These are phyloP conservation scores for Coemansia sp. DNA, from an alignment of 192 early-diverging fungal genomes.

Conservation along the genomic window DNA sequence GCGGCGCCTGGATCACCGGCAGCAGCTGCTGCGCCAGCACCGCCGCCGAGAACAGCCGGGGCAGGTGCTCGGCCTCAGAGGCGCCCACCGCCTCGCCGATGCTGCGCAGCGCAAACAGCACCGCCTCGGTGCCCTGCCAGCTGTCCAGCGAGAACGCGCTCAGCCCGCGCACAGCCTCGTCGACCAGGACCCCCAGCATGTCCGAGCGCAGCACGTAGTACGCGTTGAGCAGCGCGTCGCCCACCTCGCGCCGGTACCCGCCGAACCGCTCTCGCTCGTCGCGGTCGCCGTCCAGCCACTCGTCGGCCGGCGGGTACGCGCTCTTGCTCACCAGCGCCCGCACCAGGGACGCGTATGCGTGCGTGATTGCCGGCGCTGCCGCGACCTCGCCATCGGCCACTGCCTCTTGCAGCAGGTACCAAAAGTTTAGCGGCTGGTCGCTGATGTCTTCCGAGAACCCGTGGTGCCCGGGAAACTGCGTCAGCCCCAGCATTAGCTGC, in stretches of 20 bases:
- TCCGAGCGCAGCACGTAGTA: slow-evolving; percentile 65
- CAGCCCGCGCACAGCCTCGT: slow-evolving; percentile 19
- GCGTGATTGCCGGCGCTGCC: slow-evolving; percentile 9
- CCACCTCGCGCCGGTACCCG: slow-evolving; percentile 68
- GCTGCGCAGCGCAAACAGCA: slow-evolving; percentile 63
- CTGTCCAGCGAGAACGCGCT: slow-evolving; percentile 18
- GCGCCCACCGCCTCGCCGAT: slow-evolving; percentile 65
- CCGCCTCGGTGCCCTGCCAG: slow-evolving; percentile 56
- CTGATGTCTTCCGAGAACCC: slow-evolving; percentile 68
- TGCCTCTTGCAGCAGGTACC: slow-evolving; percentile 71
- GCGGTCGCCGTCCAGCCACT: slow-evolving; percentile 58
- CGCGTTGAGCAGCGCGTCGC: slow-evolving; percentile 66
- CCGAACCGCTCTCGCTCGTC: slow-evolving; percentile 60
- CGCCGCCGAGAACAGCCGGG: slow-evolving; percentile 59
- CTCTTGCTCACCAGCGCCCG: slow-evolving; percentile 58
- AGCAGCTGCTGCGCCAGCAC: slow-evolving; percentile 42
- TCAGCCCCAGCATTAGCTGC: slow-evolving; percentile 60
- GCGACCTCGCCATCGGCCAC: slow-evolving; percentile 54
- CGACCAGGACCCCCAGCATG: slow-evolving; percentile 54
- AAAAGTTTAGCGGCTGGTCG: slow-evolving; percentile 69
- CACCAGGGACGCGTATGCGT: slow-evolving; percentile 53
- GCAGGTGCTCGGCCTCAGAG: slow-evolving; percentile 55
- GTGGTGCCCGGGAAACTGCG: slow-evolving; percentile 66
- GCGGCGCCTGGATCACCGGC: slow-evolving; percentile 32
- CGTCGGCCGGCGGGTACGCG: slow-evolving; percentile 54